Conservation (phyloP, 192 early-diverging fungal species). For the Rhizophlyctis rosea region DNA sequence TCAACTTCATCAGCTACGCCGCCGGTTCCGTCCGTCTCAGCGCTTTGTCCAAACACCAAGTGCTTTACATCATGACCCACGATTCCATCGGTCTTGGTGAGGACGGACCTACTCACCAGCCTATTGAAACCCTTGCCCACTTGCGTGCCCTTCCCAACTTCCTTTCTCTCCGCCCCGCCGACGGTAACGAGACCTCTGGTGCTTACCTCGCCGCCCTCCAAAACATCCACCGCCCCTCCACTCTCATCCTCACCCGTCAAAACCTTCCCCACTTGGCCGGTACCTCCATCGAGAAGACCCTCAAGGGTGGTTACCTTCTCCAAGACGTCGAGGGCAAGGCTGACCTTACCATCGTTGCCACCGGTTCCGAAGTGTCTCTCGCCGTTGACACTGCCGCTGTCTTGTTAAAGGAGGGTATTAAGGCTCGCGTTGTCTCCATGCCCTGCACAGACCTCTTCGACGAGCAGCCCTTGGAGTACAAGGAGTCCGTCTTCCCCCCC, state of each 20-base stretch:
- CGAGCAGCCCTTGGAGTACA: constrained; percentile 78
- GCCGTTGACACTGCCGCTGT: constrained; percentile 82
- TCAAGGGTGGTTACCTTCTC: constrained; percentile 86
- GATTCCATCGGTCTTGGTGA: constrained; percentile 98
- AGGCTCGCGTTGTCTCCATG: constrained; percentile 87
- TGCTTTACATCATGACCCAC: constrained; percentile 98
- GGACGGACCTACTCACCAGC: constrained; percentile 99
- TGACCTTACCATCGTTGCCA: constrained; percentile 69
- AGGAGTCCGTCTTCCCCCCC: constrained; percentile 70
- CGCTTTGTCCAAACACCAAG: constrained; percentile 83
- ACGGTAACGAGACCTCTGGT: constrained; percentile 91
- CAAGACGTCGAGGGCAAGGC: constrained; percentile 56
- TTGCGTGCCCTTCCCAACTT: constrained; percentile 89
- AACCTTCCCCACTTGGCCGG: constrained; percentile 89
- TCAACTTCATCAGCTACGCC: constrained; percentile 75
- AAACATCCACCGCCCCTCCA: constrained; percentile 66
- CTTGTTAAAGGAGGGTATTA: constrained; percentile 47
- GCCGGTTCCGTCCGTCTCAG: constrained; percentile 84
- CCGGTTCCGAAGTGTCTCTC: constrained; percentile 90
- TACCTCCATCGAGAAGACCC: constrained; percentile 73
- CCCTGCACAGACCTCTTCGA: constrained; percentile 89
- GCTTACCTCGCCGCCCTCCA: constrained; percentile 80
- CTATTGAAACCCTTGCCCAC: constrained; percentile 89
- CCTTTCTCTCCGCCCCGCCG: constrained; percentile 84
- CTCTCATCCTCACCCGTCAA: constrained; percentile 88